A percentile compares a stretch with the other conserved stretches of the same genome.
phyloP scores from a whole-genome alignment of 768 basidiomycete genomes.

The Lentinula detonsa region DNA sequence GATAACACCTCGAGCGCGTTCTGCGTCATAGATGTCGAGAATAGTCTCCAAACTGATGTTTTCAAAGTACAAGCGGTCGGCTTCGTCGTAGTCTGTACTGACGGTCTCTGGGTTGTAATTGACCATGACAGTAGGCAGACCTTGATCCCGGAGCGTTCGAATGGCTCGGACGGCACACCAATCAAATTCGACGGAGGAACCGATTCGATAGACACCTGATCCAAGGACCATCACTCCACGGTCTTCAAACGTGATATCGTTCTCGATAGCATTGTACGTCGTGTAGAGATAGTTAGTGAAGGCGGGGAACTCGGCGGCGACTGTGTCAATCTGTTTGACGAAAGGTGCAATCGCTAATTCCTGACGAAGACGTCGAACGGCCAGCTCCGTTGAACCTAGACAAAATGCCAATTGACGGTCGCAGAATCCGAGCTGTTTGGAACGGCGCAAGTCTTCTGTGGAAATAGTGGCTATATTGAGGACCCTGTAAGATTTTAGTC shows the following conservation, averaged over 20 bases:
- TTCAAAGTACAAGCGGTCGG: constrained; percentile 97
- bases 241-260: constrained; percentile 86
- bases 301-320: constrained; percentile 97
- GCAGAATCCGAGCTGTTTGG: constrained; percentile 95
- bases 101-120: constrained; percentile 99
- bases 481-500: constrained; percentile 30
- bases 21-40: constrained; percentile 92
- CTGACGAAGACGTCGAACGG: constrained; percentile 84
- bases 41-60: constrained; percentile 97
- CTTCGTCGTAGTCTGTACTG: constrained; percentile 98
- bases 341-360: constrained; percentile 81
- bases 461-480: constrained; percentile 63
- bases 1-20: constrained; percentile 86
- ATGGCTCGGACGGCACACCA: constrained; percentile 99
- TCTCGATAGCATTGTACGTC: constrained; percentile 94
- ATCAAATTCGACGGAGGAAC: constrained; percentile 98
- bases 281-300: constrained; percentile 99
- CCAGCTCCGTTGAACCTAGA: constrained; percentile 88
- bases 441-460: constrained; percentile 58
- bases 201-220: constrained; percentile 97
- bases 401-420: constrained; percentile 83
- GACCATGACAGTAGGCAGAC: constrained; percentile 95
- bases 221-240: constrained; percentile 96
- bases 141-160: constrained; percentile 90
- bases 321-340: constrained; percentile 98